phyloP scores from a whole-genome alignment of 1,139 yeast species.

The Lodderomyces theae region DNA sequence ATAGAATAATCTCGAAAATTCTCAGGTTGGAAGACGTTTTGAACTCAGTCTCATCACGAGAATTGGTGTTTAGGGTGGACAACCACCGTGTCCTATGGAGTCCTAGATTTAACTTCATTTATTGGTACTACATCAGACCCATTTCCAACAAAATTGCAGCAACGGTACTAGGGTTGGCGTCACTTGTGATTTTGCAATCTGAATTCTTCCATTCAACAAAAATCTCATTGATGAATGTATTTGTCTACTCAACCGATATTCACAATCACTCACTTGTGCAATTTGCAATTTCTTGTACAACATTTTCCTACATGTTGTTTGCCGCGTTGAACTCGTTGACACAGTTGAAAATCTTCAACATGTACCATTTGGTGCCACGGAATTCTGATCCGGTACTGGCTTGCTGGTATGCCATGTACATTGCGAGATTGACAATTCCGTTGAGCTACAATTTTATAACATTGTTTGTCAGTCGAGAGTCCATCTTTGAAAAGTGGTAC shows the following conservation, averaged over 20 bases:
- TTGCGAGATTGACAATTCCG: conserved; percentile 80
- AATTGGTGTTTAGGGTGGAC: conserved; percentile 28
- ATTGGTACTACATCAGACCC: conserved; percentile 47
- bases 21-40: conserved; percentile 42
- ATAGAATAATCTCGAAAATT: conserved; percentile 31
- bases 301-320: conserved; percentile 65
- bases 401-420: conserved; percentile 75
- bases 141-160: conserved; percentile 39
- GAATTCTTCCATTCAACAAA: conserved; percentile 72
- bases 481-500: conserved; percentile 57
- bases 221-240: conserved; percentile 57
- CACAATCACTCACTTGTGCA: conserved; percentile 23
- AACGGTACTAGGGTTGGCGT: conserved; percentile 33
- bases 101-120: conserved; percentile 28
- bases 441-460: conserved; percentile 76
- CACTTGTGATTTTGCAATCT: conserved; percentile 62
- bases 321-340: conserved; percentile 67
- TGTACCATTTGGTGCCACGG: conserved; percentile 67
- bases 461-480: conserved; percentile 49
- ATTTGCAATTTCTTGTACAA: conserved; percentile 35
- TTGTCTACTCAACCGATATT: conserved; percentile 29
- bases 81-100: conserved; percentile 20
- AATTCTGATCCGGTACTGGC: conserved; percentile 75
- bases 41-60: conserved; percentile 33
- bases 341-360: conserved; percentile 65